Evolutionary conservation across 805 yeast genomes (phyloP), one percentile per base, ranked within the genome.

Genomic region (Lipomyces yamadae): DNA sequence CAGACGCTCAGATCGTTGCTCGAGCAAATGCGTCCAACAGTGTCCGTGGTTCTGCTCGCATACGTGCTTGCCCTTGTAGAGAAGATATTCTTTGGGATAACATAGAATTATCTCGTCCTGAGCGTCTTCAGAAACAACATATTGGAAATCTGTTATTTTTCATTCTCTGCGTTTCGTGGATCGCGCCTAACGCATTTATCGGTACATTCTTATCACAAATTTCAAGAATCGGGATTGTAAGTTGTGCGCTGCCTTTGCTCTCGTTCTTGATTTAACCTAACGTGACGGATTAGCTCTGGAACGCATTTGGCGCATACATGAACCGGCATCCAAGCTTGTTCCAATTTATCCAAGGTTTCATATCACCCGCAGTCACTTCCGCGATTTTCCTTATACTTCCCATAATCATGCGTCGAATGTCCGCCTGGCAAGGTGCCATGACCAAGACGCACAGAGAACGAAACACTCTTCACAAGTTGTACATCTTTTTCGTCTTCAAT

Each of bases 131-230:
- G 30, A 79, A 78, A 60, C 77, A 75, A 58, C 65, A 71, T 59
- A 72, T 76, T 70, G 78, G 80, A 30, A 77, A 77, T 60, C 30
- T 76, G 1, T 39, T 79, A 1, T 79, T 74, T 61, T 67, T 70
- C 0, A 62, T 64, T 2, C 50, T 79, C 50, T 57, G 79, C 62
- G 48, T 79, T 0, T 67, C 75, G 8, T 79, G 81, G 81, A 74
- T 79, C 29, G 77, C 78, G 2, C 81, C 81, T 2, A 77, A 76
- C 63, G 81, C 82, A 1, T 76, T 79, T 58, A 76, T 79, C 42
- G 81, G 81, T 30, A 78, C 80, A 57, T 79, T 79, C 59, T 42
- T 79, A 11, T 72, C 81, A 8, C 78, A 79, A 58, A 61, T 79
- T 58, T 75, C 75, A 34, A 67, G 80, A 6, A 70, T 79, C 24